Evolutionary conservation across 345 rosid species (phyloP).

Genomic region (Ceriops decandra): DNA sequence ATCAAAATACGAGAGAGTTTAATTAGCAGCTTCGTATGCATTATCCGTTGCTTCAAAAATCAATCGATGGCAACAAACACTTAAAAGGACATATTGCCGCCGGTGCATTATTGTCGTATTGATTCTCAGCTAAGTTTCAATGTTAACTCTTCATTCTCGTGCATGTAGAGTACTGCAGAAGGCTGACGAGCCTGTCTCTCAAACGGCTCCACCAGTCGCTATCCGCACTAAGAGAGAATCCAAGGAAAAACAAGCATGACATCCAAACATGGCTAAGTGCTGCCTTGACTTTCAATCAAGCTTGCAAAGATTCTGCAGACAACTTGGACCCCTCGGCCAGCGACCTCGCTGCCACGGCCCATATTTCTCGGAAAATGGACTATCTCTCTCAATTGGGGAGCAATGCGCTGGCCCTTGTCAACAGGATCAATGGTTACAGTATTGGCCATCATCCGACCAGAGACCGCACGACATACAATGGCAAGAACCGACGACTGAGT

Average conservation of each 20-base stretch:
- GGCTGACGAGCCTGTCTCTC: constrained; percentile 49
- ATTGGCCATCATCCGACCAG: background rate
- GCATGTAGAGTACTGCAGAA: constrained; percentile 47
- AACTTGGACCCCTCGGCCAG: constrained; percentile 15
- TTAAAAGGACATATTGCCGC: background rate
- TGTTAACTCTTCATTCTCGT: too few relatives aligned
- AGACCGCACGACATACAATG: constrained; percentile 1
- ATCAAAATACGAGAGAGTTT: too few relatives aligned
- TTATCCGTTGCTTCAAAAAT: background rate
- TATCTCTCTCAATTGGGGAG: constrained; percentile 51
- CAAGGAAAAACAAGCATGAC: constrained; percentile 39
- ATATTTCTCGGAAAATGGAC: constrained; percentile 53
- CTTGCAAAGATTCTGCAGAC: constrained; percentile 61
- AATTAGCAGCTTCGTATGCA: too few relatives aligned
- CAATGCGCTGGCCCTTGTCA: constrained; percentile 56
- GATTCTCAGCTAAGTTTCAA: background rate
- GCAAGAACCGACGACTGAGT: constrained; percentile 1
- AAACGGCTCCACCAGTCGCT: constrained; percentile 49
- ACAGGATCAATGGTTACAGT: constrained; percentile 14
- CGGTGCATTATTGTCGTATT: background rate
- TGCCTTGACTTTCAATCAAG: constrained; percentile 61
- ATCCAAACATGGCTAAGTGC: constrained; percentile 81
- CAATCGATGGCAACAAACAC: background rate
- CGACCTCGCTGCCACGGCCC: constrained; percentile 19
- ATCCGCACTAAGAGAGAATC: constrained; percentile 40